Conservation (phyloP, 352 stramenopile genomes). For the Phytophthora melonis region DNA sequence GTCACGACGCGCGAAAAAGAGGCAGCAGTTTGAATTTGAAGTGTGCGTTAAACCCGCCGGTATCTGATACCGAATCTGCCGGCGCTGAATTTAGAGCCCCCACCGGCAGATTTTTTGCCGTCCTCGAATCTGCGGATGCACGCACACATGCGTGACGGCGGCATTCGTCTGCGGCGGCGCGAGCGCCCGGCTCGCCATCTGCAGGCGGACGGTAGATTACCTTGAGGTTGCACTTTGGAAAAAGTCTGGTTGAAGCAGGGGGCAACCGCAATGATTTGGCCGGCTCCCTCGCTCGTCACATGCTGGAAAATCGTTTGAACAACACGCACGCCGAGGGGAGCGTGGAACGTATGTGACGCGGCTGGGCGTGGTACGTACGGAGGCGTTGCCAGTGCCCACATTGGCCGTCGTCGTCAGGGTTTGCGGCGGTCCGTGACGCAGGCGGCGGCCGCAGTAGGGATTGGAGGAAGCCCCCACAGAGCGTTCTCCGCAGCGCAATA, state of each 20-base stretch:
- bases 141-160: too few relatives aligned
- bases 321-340: slow-evolving; percentile 16
- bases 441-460: neutral
- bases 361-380: slow-evolving; percentile 19
- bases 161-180: neutral
- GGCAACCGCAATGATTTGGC: slow-evolving; percentile 40
- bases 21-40: neutral
- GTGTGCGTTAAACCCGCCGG: slow-evolving; percentile 13
- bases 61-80: neutral
- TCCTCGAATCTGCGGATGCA: neutral
- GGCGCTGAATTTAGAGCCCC: neutral
- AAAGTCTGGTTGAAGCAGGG: slow-evolving; percentile 24
- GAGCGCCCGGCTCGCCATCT: neutral
- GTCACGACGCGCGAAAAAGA: slow-evolving; percentile 19
- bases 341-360: slow-evolving; percentile 30
- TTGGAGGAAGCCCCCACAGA: slow-evolving; percentile 22
- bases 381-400: neutral
- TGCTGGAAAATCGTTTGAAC: slow-evolving; percentile 23
- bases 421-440: slow-evolving; percentile 4
- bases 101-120: neutral
- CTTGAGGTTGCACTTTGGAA: slow-evolving; percentile 32
- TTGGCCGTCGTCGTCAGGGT: neutral
- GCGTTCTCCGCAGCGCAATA: slow-evolving; percentile 6
- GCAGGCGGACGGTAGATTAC: slow-evolving; percentile 3
- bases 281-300: slow-evolving; percentile 36